These are phyloP conservation scores for Amanita inopinata DNA, from an alignment of 768 basidiomycete genomes.

Conservation along the genomic window DNA sequence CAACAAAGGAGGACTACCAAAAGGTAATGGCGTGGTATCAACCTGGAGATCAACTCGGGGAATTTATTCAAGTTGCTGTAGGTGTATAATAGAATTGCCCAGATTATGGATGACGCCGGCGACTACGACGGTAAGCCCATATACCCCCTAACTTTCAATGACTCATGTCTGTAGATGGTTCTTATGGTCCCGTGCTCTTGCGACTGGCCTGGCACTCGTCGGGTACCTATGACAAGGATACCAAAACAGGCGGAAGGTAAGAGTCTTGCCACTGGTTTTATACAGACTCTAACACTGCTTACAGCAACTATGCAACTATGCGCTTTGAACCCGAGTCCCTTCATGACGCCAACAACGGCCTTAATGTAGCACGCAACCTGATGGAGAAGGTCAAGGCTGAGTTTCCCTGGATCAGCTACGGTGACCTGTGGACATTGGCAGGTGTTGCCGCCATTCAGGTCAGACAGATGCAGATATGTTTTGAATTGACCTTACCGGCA, in stretches of 20 bases:
- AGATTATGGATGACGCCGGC: constrained; percentile 62
- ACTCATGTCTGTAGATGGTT: constrained; percentile 51
- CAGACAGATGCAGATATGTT: constrained; percentile 8
- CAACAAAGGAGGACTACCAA: constrained; percentile 80
- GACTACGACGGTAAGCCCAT: constrained; percentile 72
- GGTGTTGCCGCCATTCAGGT: constrained; percentile 85
- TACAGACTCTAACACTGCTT: constrained; percentile 7
- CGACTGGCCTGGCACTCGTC: constrained; percentile 94
- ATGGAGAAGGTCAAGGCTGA: constrained; percentile 85
- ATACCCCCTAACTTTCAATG: constrained; percentile 4
- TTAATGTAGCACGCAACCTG: constrained; percentile 67
- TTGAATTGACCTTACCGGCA: no score
- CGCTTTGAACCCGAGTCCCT: constrained; percentile 84
- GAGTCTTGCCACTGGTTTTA: constrained; percentile 11
- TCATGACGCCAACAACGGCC: constrained; percentile 79
- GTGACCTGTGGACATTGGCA: constrained; percentile 93
- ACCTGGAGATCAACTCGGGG: neutral
- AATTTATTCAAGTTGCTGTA: constrained; percentile 18
- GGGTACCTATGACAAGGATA: constrained; percentile 82
- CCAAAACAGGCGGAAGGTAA: constrained; percentile 73
- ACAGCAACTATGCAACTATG: constrained; percentile 97
- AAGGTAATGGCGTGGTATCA: constrained; percentile 39
- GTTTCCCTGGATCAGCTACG: constrained; percentile 91
- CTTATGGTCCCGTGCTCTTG: constrained; percentile 78
- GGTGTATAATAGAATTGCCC: constrained; percentile 89